Evolutionary conservation across 1,139 yeast genomes (phyloP), one percentile per base, ranked within the genome.

Genomic region (Sugiyamaella pinicola): DNA sequence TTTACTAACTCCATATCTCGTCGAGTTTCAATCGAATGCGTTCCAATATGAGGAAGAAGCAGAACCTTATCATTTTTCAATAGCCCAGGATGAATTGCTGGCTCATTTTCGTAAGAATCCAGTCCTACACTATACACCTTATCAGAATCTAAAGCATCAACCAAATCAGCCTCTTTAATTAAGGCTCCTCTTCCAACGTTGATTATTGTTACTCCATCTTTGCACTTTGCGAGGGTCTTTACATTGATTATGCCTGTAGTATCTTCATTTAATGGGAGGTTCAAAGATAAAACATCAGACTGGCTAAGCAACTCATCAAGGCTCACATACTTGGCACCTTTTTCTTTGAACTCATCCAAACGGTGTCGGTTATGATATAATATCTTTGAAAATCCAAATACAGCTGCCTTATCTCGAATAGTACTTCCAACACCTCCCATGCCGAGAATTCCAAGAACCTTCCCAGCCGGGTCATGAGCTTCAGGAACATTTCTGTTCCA

Each of bases 21-120:
- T 48, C 79, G 72, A 2, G 87, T 80, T 64, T 82, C 86, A 40
- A 60, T 62, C 4, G 86, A 72, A 61, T 76, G 80, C 4, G 89
- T 84, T 18, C 89, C 89, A 75, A 83, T 76, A 64, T 83, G 88
- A 8, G 88, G 88, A 60, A 83, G 74, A 55, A 84, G 73, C 29
- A 82, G 73, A 22, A 81, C 81, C 55, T 82, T 80, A 28, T 64
- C 68, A 57, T 68, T 64, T 28, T 56, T 55, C 22, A 73, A 50
- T 42, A 73, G 60, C 1, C 65, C 70, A 1, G 69, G 70, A 55
- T 70, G 68, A 43, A 73, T 59, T 41, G 58, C 58, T 4, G 98
- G 98, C 71, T 91, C 97, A 59, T 77, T 72, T 67, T 88, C 96
- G 69, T 85, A 86, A 29, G 90, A 96, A 67, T 90, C 97, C 39